Base-by-base conservation (phyloP, 2,329 filamentous ascomycete genomes). In the Simplicillium sp. region DNA sequence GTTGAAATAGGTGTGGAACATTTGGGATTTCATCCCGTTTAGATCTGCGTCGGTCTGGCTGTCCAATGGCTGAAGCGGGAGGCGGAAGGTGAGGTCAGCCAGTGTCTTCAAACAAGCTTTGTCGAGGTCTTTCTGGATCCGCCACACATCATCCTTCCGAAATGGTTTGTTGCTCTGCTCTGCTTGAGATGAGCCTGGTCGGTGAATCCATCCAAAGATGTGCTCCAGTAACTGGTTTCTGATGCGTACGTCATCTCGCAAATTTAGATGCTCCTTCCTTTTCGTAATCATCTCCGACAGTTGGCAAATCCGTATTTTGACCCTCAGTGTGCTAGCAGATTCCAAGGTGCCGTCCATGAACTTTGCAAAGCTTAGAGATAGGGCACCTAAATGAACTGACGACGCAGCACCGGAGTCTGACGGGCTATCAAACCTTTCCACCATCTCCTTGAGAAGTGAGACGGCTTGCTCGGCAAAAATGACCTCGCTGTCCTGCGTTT, bases 1-100 rank as follows among this genome's bases (percentile, higher is more conserved):
- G 46, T 81, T 83, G 59, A 84, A 84, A 54, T 84, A 84, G 7
- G 73, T 77, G 46, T 82, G 77, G 51, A 84, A 84, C 73, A 84
- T 79, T 50, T 83, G 75, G 1, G 77, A 80, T 53, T 84, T 84
- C 39, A 80, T 67, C 55, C 83, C 80, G 48, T 77, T 82, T 40
- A 75, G 78, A 35, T 78, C 75, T 2, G 75, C 78, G 57, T 84
- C 80, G 11, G 70, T 77, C 48, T 81, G 77, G 5, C 74, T 75
- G 39, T 84, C 80, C 2, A 71, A 71, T 2, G 80, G 77, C 48
- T 84, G 80, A 12, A 84, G 61, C 13, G 80, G 80, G 4, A 84
- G 63, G 11, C 80, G 74, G 53, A 77, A 82, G 0, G 80, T 82
- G 18, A 84, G 64, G 48, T 79, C 77, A 4, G 78, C 74, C n/a